Evolutionary conservation across 2,329 filamentous ascomycete species (phyloP), one percentile per base, ranked within the genome.

Genomic region (Trichoderma afroharzianum): DNA sequence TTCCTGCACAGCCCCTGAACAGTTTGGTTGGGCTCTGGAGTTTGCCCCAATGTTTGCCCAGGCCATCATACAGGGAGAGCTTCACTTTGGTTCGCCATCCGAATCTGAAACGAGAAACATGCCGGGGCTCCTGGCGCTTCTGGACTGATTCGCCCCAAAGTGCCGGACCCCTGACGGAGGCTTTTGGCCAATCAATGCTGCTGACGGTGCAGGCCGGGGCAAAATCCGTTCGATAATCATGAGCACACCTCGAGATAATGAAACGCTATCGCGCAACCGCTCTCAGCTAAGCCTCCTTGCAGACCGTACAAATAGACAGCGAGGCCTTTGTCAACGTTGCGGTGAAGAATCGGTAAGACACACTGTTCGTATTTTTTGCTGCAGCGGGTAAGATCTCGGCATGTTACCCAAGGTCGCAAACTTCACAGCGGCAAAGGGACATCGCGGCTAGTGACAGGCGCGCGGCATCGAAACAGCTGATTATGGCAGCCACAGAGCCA

Each of bases 1-100:
- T 36, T 47, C 39, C 32, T 62, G 57, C 39, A 24, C 21, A 69
- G 57, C 67, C 55, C 67, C 67, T 69, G 67, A 62, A 28, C 6
- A 21, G 21, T n/a, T 50, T 50, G 15, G 28, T 50, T 62, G 57
- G 67, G 67, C 12, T 50, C 36, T 61, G 55, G 28, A 33, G 55
- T 53, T 69, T 62, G 66, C 66, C 66, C 57, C 57, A 69, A 62
- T 62, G 28, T 69, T 62, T 69, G 67, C 58, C 67, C 24, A 62
- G n/a, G 39, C 26, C 28, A 61, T 69, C 67, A 69, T 69, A 62
- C 67, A 62, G 36, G 55, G 21, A 61, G 39, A 69, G 57, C 67
- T 69, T 69, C 67, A 62, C 36, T 69, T 69, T 69, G 57, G 67
- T 62, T 62, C 57, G 67, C 67, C 14, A 69, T 69, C 57, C 57